Evolutionary conservation across 2,329 filamentous ascomycete genomes (phyloP).

Genomic region (Neonectria magnoliae): DNA sequence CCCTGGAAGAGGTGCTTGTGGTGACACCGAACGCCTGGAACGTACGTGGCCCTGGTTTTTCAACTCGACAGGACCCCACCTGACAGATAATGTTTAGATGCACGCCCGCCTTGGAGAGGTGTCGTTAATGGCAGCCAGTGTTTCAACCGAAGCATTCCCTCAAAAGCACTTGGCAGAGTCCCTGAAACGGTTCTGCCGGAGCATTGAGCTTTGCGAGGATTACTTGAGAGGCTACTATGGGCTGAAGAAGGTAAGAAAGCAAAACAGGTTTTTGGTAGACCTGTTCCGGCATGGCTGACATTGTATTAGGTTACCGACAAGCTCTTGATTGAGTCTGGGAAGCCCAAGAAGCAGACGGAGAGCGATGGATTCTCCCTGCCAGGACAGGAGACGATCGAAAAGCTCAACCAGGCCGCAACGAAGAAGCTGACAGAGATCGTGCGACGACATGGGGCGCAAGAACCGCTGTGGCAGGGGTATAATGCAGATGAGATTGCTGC

Average conservation of each 20-base stretch:
- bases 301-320: slow-evolving; percentile 58
- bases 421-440: slow-evolving; percentile 81
- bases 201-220: slow-evolving; percentile 91
- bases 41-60: slow-evolving; percentile 61
- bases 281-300: slow-evolving; percentile 14
- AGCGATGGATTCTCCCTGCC: slow-evolving; percentile 64
- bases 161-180: slow-evolving; percentile 74
- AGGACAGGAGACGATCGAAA: slow-evolving; percentile 67
- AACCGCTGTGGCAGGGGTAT: slow-evolving; percentile 78
- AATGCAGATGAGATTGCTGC: slow-evolving; percentile 76
- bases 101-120: slow-evolving; percentile 89
- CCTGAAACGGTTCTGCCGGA: slow-evolving; percentile 86
- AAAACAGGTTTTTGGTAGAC: neutral
- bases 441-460: slow-evolving; percentile 66
- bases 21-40: slow-evolving; percentile 95
- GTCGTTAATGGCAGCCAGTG: slow-evolving; percentile 73
- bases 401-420: slow-evolving; percentile 77
- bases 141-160: slow-evolving; percentile 52
- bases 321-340: slow-evolving; percentile 57
- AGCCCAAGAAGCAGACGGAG: slow-evolving; percentile 58
- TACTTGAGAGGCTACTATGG: slow-evolving; percentile 95
- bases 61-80: slow-evolving; percentile 12
- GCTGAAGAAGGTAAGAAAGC: slow-evolving; percentile 74
- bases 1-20: slow-evolving; percentile 89
- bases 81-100: slow-evolving; percentile 64